These are phyloP conservation scores for Hansfordia pulvinata DNA, from an alignment of 2,329 filamentous ascomycete species.

Conservation along the genomic window DNA sequence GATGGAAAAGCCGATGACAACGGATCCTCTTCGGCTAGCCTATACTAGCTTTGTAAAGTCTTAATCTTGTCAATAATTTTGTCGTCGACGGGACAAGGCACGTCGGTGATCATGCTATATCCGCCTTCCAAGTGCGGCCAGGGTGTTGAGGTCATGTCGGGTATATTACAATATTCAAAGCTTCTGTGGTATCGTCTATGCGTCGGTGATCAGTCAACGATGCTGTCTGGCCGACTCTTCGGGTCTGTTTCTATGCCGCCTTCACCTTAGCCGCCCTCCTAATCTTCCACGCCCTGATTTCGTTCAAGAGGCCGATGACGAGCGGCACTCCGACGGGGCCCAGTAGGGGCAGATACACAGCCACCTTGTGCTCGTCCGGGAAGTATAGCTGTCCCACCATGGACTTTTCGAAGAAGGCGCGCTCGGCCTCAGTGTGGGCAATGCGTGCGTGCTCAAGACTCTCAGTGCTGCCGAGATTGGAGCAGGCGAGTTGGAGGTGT, in stretches of 20 bases:
- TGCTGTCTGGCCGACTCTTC: no score
- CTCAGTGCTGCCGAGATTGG: constrained; percentile 47
- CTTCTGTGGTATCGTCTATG: no score
- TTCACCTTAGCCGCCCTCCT: constrained; percentile 29
- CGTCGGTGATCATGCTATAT: no score
- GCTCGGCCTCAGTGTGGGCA: constrained; percentile 80
- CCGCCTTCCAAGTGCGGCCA: no score
- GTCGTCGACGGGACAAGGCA: no score
- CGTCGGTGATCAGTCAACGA: no score
- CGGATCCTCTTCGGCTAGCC: no score
- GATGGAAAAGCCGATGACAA: no score
- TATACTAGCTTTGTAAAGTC: no score
- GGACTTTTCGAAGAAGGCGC: constrained; percentile 94
- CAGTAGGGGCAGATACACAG: constrained; percentile 83
- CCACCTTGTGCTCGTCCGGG: constrained; percentile 95
- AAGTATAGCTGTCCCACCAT: constrained; percentile 99
- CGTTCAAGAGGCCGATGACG: constrained; percentile 70
- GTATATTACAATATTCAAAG: no score
- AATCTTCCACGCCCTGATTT: constrained; percentile 52
- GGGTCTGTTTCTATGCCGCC: constrained; percentile 10
- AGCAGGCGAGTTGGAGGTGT: constrained; percentile 67
- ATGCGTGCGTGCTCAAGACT: constrained; percentile 71
- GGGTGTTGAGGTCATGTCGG: no score
- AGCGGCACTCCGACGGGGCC: constrained; percentile 86
- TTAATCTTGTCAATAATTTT: no score